Conservation (phyloP, 805 yeast species). For the Wickerhamomyces alni region DNA sequence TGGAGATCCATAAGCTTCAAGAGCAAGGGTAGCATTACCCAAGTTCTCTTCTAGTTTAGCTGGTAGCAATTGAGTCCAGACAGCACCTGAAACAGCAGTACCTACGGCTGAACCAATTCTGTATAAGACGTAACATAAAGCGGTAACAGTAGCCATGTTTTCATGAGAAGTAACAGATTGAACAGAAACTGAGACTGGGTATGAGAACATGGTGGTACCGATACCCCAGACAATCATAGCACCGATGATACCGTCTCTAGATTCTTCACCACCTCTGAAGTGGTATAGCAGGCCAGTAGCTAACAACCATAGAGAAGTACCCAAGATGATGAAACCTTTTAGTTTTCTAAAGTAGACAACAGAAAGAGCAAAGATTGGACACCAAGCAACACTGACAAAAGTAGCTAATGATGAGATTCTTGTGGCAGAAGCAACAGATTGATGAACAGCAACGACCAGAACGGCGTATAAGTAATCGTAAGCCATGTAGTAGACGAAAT, state of each 20-base stretch:
- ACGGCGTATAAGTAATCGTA: slow-evolving; percentile 65
- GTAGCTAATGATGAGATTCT: slow-evolving; percentile 56
- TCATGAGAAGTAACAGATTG: slow-evolving; percentile 59
- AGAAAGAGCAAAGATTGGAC: slow-evolving; percentile 49
- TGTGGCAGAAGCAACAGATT: slow-evolving; percentile 53
- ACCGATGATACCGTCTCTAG: slow-evolving; percentile 56
- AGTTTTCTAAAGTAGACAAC: slow-evolving; percentile 42
- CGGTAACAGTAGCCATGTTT: slow-evolving; percentile 59
- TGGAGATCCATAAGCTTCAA: slow-evolving; percentile 47
- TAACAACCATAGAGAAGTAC: slow-evolving; percentile 51
- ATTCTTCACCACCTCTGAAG: slow-evolving; percentile 47
- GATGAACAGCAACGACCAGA: slow-evolving; percentile 55
- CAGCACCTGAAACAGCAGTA: slow-evolving; percentile 58
- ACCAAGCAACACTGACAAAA: slow-evolving; percentile 54
- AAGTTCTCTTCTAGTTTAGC: slow-evolving; percentile 30
- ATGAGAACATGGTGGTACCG: slow-evolving; percentile 68
- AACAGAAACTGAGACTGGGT: slow-evolving; percentile 58
- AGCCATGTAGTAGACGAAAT: slow-evolving; percentile 64
- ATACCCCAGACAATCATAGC: slow-evolving; percentile 59
- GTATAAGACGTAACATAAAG: slow-evolving; percentile 50
- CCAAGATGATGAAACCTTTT: slow-evolving; percentile 55
- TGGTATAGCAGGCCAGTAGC: slow-evolving; percentile 53
- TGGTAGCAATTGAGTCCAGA: slow-evolving; percentile 61
- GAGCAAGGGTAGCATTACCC: slow-evolving; percentile 34
- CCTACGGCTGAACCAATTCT: slow-evolving; percentile 66